Conservation (phyloP, 2,329 filamentous ascomycete species). For the Epichloe baconii region DNA sequence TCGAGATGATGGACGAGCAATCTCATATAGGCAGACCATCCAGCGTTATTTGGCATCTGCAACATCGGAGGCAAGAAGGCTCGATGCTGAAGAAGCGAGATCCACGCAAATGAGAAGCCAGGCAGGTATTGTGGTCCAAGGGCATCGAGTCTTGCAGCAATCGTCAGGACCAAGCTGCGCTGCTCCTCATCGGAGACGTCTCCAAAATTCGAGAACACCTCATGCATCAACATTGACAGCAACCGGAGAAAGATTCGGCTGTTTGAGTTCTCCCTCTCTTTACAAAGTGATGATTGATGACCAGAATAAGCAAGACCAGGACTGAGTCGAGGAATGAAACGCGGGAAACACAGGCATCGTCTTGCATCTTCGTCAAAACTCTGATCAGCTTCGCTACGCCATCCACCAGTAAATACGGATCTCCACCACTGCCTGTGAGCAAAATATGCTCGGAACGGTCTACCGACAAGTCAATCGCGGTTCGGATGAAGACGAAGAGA, state of each 20-base stretch:
- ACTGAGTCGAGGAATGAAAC: constrained; percentile 64
- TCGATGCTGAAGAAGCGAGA: constrained; percentile 70
- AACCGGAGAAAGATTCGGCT: constrained; percentile 85
- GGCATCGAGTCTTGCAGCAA: constrained; percentile 58
- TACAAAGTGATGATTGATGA: constrained; percentile 75
- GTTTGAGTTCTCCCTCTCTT: constrained; percentile 70
- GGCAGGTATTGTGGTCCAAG: constrained; percentile 68
- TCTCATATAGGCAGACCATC: constrained; percentile 65
- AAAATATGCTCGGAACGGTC: constrained; percentile 62
- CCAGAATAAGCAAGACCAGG: constrained; percentile 62
- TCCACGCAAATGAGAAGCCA: constrained; percentile 76
- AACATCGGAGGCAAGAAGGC: constrained; percentile 72
- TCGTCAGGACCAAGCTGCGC: constrained; percentile 55
- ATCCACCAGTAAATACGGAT: constrained; percentile 54
- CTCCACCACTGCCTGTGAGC: constrained; percentile 44
- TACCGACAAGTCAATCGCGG: constrained; percentile 68
- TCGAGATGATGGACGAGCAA: constrained; percentile 60
- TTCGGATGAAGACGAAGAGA: constrained; percentile 64
- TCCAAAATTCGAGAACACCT: constrained; percentile 48
- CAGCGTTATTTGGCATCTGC: constrained; percentile 49
- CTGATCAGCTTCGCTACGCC: constrained; percentile 71
- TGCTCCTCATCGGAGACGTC: constrained; percentile 48
- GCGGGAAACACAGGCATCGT: constrained; percentile 50
- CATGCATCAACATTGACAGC: constrained; percentile 69
- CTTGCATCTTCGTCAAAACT: constrained; percentile 60